Evolutionary conservation across 768 basidiomycete species (phyloP), one percentile per base, ranked within the genome.

Genomic region (Coprinopsis cinerea): DNA sequence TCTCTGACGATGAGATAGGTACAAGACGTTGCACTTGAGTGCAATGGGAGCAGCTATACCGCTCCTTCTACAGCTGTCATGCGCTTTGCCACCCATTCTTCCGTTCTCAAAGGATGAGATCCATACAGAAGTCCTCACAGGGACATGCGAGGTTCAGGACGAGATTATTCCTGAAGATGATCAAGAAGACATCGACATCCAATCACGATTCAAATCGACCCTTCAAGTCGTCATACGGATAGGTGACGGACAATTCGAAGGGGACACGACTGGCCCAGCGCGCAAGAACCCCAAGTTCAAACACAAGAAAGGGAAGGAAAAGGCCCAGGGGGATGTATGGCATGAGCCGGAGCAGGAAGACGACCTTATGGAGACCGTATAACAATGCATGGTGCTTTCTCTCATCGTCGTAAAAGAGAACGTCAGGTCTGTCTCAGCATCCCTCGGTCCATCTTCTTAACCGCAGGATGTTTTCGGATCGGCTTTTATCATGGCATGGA

Each of bases 11-110:
- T 35, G 48, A 14, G 34, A 9, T 56, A 90, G 88, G 28, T 83
- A 88, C 59, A 85, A 85, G 54, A 81, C 78, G 3, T 64, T 94
- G 26, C 79, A 83, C 62, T 65, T 94, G 37, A 81, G 77, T 52
- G 92, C 88, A 4, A 85, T 93, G 82, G 92, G 90, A 22, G 92
- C 92, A 3, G 90, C 92, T 1, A 92, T 94, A 50, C 90, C 92
- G 2, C 83, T 83, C 57, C 78, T 91, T 20, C 66, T 86, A 24
- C 80, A 81, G 41, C 73, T 95, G 13, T 67, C 77, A 11, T 75
- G 83, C 4, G 83, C 88, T 18, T 71, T 93, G 24, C 87, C 89
- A 0, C 71, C 76, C 2, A 81, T 85, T 42, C 72, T 94, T 10
- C 88, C 89, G 0, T 88, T 79, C 58, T 56, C 78, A 0, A 62